Evolutionary conservation across 805 yeast genomes (phyloP), one percentile per base, ranked within the genome.

Genomic region (Saccharomycopsis babjevae): DNA sequence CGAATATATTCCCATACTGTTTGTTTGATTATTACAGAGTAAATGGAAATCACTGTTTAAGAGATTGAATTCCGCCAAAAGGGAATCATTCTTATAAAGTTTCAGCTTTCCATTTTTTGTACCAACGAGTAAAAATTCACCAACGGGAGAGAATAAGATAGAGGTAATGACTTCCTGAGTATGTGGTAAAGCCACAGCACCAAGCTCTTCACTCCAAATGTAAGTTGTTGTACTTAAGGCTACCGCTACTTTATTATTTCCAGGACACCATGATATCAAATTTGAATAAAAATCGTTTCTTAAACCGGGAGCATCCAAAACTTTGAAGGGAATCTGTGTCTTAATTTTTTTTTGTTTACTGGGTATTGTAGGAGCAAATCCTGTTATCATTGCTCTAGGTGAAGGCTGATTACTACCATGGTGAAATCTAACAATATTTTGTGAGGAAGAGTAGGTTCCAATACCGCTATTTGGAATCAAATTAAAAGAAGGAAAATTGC

Each of bases 211-310:
- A 13, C 80, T 77, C 94, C 96, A 89, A 36, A 84, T 68, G 68
- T 81, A 87, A 0, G 81, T 85, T 4, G 78, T 72, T 3, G 75
- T 67, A 0, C 83, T 85, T 38, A 89, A 73, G 0, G 92, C 97
- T 1, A 89, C 89, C 0, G 85, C 85, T 0, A 89, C 73, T 28
- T 74, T 74, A 50, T 76, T 77, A 0, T 82, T 72, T 16, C 66
- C 66, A 7, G 68, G 69, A 0, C 91, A 83, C 96, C 96, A 89
- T 5, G 89, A 80, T 0, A 89, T 79, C 59, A 88, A 74, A 68
- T 88, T 88, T 1, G 89, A 79, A 71, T 89, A 90, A 68, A 84
- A 89, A 69, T 90, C 96, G 70, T 88, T 85, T 63, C 86, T 74
- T 59, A 89, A 70, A 1, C 83, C 83, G 0, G 91, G 91, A 0